Percentiles rank a stretch among this genome's conserved stretches.
Evolutionary conservation across 352 stramenopile genomes (phyloP).

Genomic region (Lagenidium giganteum): DNA sequence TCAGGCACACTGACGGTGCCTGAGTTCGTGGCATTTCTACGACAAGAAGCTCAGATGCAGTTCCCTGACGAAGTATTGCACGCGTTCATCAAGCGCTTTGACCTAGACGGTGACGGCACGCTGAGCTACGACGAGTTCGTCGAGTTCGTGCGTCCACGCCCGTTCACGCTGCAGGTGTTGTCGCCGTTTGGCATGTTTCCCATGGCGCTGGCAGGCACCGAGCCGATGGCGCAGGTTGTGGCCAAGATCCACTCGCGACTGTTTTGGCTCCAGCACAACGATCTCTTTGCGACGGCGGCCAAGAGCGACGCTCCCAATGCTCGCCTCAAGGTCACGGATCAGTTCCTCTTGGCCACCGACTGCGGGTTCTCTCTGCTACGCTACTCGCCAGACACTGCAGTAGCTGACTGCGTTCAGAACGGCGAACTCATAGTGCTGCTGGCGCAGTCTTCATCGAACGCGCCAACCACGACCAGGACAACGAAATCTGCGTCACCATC

Average conservation of each 20-base stretch:
- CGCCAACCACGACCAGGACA: background rate
- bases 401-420: constrained; percentile 23
- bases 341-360: constrained; percentile 27
- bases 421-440: constrained; percentile 41
- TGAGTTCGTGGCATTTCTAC: constrained; percentile 29
- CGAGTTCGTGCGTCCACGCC: constrained; percentile 30
- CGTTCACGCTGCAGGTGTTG: constrained; percentile 39
- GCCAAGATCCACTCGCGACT: constrained; percentile 36
- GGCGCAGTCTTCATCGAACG: constrained; percentile 1
- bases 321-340: constrained; percentile 33
- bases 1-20: constrained; percentile 24
- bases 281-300: constrained; percentile 20
- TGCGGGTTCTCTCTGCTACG: constrained; percentile 25
- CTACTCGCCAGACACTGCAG: constrained; percentile 15
- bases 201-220: constrained; percentile 16
- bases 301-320: background rate
- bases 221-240: constrained; percentile 23
- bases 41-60: constrained; percentile 21
- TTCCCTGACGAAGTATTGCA: constrained; percentile 24
- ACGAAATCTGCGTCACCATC: too few species aligned
- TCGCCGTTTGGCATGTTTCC: constrained; percentile 47
- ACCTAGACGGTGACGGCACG: constrained; percentile 31
- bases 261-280: constrained; percentile 59
- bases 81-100: constrained; percentile 42
- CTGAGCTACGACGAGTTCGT: constrained; percentile 47